phyloP scores from a whole-genome alignment of 805 yeast species.

The Starmera pachycereana region DNA sequence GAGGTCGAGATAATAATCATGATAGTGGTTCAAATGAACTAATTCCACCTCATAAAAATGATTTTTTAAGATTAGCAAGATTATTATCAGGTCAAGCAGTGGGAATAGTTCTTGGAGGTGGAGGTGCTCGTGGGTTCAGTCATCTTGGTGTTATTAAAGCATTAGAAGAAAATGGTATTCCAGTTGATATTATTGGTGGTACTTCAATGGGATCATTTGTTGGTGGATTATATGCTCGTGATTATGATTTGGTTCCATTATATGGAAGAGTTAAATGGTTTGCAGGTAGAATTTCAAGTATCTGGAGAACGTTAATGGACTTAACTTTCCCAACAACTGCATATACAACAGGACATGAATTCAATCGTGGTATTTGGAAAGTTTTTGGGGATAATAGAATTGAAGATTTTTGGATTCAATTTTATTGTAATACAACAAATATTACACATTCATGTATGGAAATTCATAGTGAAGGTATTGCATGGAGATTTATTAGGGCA shows the following conservation, averaged over 20 bases:
- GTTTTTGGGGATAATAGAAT: conserved; percentile 85
- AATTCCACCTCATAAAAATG: conserved; percentile 57
- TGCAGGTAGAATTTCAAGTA: conserved; percentile 67
- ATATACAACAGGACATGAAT: conserved; percentile 94
- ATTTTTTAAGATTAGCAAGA: conserved; percentile 83
- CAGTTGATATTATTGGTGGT: conserved; percentile 91
- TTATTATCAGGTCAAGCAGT: conserved; percentile 87
- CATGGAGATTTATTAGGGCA: conserved; percentile 93
- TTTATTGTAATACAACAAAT: conserved; percentile 85
- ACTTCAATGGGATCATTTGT: conserved; percentile 94
- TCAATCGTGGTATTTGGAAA: conserved; percentile 96
- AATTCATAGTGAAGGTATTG: conserved; percentile 82
- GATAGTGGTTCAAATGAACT: conserved; percentile 22
- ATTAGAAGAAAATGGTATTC: conserved; percentile 84
- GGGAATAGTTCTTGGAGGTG: conserved; percentile 93
- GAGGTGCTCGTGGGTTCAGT: conserved; percentile 92
- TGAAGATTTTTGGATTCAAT: conserved; percentile 92
- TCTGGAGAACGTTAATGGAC: conserved; percentile 81
- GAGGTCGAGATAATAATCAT: conserved; percentile 1
- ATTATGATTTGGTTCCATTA: conserved; percentile 82
- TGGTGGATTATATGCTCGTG: conserved; percentile 91
- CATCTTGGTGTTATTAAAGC: conserved; percentile 91
- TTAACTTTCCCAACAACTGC: conserved; percentile 90
- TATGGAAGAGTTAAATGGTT: conserved; percentile 86
- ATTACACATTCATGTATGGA: conserved; percentile 95